Conservation (phyloP, 1,139 yeast species). For the Blastobotrys petasosporus region DNA sequence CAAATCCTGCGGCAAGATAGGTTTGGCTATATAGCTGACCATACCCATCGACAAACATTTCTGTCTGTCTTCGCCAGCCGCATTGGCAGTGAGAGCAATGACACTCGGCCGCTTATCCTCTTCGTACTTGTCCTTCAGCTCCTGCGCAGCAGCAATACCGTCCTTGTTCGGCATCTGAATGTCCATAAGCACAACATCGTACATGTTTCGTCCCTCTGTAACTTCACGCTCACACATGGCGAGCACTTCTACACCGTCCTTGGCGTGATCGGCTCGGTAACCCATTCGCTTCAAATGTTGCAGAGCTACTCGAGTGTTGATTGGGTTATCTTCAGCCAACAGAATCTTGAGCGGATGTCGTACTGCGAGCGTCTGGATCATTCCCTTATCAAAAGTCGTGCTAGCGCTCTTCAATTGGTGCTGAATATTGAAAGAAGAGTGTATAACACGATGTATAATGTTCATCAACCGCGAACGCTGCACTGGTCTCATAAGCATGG, state of each 20-base stretch:
- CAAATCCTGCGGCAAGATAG: slow-evolving; percentile 47
- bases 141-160: slow-evolving; percentile 44
- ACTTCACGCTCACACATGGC: slow-evolving; percentile 37
- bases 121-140: slow-evolving; percentile 30
- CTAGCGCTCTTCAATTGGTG: slow-evolving; percentile 22
- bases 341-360: slow-evolving; percentile 43
- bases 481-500: slow-evolving; percentile 27
- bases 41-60: slow-evolving; percentile 47
- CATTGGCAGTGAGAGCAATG: slow-evolving; percentile 53
- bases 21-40: slow-evolving; percentile 53
- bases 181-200: slow-evolving; percentile 50
- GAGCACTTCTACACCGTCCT: slow-evolving; percentile 48
- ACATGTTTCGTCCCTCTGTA: slow-evolving; percentile 33
- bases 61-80: slow-evolving; percentile 50
- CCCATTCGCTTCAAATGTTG: slow-evolving; percentile 50
- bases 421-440: slow-evolving; percentile 21
- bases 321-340: slow-evolving; percentile 49
- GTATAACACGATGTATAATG: slow-evolving; percentile 23
- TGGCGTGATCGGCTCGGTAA: slow-evolving; percentile 50
- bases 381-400: slow-evolving; percentile 24
- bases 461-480: slow-evolving; percentile 25
- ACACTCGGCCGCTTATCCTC: slow-evolving; percentile 37
- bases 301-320: slow-evolving; percentile 47
- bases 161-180: slow-evolving; percentile 53
- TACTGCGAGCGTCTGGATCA: slow-evolving; percentile 29